Percentiles rank a stretch among this genome's conserved stretches.
Conservation (phyloP, 768 basidiomycete genomes). For the Phlegmacium glaucopus region DNA sequence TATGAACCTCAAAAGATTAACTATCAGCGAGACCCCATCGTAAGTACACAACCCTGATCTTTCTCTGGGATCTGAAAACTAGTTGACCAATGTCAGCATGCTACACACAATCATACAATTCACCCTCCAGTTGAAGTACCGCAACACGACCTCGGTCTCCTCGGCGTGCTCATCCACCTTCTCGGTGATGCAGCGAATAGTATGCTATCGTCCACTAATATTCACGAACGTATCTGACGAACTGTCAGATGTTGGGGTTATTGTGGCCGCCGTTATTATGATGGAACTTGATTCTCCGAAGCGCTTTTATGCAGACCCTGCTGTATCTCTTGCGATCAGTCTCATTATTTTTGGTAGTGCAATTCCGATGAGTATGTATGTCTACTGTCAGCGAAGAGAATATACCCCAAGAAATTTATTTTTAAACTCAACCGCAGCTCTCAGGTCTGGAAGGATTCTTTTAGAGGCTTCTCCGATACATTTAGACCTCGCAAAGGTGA, state of each 20-base stretch:
- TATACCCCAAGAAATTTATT: neutral
- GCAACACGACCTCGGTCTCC: constrained; percentile 41
- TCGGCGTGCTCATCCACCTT: constrained; percentile 49
- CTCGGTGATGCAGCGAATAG: constrained; percentile 54
- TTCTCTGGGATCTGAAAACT: neutral
- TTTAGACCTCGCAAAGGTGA: constrained; percentile 46
- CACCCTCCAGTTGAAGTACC: constrained; percentile 31
- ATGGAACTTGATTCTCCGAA: constrained; percentile 42
- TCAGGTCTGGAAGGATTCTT: constrained; percentile 46
- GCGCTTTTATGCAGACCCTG: constrained; percentile 54
- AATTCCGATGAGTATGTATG: constrained; percentile 48
- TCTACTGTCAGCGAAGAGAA: neutral
- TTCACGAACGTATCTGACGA: neutral
- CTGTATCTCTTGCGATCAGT: constrained; percentile 46
- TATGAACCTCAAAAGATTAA: constrained; percentile 17
- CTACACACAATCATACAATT: constrained; percentile 44
- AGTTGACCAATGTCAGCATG: constrained; percentile 33
- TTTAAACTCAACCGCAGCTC: constrained; percentile 25
- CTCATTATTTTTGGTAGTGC: constrained; percentile 51
- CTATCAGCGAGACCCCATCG: constrained; percentile 27
- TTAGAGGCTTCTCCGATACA: constrained; percentile 50
- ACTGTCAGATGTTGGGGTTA: constrained; percentile 48
- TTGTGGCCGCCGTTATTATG: constrained; percentile 46
- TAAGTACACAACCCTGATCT: constrained; percentile 13
- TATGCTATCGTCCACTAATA: constrained; percentile 20